Conservation (phyloP, 2,329 filamentous ascomycete genomes). For the Chaetomium strumarium region DNA sequence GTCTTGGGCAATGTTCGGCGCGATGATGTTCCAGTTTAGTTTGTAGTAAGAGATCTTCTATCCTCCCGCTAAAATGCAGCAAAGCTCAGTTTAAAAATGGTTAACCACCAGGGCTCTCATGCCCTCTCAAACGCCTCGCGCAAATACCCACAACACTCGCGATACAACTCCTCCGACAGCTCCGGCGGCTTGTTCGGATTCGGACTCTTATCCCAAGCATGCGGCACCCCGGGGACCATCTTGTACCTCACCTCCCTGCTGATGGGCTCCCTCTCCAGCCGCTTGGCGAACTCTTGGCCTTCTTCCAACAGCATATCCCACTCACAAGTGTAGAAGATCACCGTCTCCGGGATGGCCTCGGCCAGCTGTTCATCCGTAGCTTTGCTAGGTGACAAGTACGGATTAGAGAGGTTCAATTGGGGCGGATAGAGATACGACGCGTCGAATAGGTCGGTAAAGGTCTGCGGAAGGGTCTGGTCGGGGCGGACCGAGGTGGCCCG, state of each 20-base stretch:
- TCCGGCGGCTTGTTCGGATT: conserved; percentile 50
- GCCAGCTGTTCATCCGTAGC: conserved; percentile 47
- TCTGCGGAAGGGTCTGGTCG: conserved; percentile 51
- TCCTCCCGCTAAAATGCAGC: too few species aligned
- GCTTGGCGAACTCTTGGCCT: conserved; percentile 54
- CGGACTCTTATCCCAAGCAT: conserved; percentile 63
- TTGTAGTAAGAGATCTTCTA: too few species aligned
- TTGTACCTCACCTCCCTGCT: conserved; percentile 53
- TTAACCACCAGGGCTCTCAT: too few species aligned
- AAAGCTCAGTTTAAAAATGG: too few species aligned
- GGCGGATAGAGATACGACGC: conserved; percentile 54
- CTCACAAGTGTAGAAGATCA: conserved; percentile 58
- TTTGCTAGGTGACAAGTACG: conserved; percentile 52
- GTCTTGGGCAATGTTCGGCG: too few species aligned
- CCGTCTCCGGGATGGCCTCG: conserved; percentile 42
- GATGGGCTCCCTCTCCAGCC: conserved; percentile 43
- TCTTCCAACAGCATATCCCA: conserved; percentile 59
- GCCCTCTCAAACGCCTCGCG: conserved; percentile 35
- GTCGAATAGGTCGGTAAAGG: conserved; percentile 58
- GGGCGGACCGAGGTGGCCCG: conserved; percentile 48
- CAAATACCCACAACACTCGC: conserved; percentile 47
- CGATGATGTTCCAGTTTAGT: too few species aligned
- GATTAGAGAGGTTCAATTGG: conserved; percentile 43
- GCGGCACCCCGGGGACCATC: conserved; percentile 52
- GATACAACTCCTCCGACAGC: conserved; percentile 48